phyloP scores from a whole-genome alignment of 2,329 filamentous ascomycete species.

The Exophiala xenobiotica region DNA sequence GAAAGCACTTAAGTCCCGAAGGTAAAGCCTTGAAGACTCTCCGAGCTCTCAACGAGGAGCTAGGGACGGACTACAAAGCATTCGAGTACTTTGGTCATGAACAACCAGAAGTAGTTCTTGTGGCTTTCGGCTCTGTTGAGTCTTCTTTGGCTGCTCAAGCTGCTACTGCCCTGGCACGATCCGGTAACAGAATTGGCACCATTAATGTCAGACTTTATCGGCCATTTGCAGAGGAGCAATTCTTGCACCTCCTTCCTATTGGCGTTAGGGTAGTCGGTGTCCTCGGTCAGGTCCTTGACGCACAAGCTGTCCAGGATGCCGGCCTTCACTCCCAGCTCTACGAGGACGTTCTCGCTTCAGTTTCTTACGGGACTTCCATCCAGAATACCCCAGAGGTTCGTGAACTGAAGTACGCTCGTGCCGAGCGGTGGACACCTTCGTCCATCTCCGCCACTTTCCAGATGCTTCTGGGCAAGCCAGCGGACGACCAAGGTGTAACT shows the following conservation, averaged over 20 bases:
- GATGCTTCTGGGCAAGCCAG: conserved; percentile 44
- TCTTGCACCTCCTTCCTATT: conserved; percentile 75
- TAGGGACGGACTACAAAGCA: conserved; percentile 86
- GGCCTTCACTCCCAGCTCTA: conserved; percentile 83
- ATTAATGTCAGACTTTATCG: conserved; percentile 92
- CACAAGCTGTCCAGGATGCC: conserved; percentile 69
- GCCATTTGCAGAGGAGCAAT: conserved; percentile 92
- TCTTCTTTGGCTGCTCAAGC: conserved; percentile 82
- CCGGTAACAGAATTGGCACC: conserved; percentile 77
- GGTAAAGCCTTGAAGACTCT: conserved; percentile 71
- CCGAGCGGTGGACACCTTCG: conserved; percentile 61
- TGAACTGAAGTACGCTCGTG: conserved; percentile 87
- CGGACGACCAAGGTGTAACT: conserved; percentile 48
- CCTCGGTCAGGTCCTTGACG: conserved; percentile 80
- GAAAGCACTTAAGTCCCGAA: conserved; percentile 68
- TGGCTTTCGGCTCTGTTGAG: conserved; percentile 91
- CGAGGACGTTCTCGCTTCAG: conserved; percentile 82
- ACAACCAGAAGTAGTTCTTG: conserved; percentile 75
- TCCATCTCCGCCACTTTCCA: conserved; percentile 47
- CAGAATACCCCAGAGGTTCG: conserved; percentile 63
- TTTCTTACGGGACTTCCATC: conserved; percentile 73
- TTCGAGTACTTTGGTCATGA: conserved; percentile 93
- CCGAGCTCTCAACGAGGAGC: conserved; percentile 78
- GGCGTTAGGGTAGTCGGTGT: conserved; percentile 76
- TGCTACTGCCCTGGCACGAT: conserved; percentile 66